phyloP scores from a whole-genome alignment of 2,329 filamentous ascomycete genomes.

The Diaporthe nobilis region DNA sequence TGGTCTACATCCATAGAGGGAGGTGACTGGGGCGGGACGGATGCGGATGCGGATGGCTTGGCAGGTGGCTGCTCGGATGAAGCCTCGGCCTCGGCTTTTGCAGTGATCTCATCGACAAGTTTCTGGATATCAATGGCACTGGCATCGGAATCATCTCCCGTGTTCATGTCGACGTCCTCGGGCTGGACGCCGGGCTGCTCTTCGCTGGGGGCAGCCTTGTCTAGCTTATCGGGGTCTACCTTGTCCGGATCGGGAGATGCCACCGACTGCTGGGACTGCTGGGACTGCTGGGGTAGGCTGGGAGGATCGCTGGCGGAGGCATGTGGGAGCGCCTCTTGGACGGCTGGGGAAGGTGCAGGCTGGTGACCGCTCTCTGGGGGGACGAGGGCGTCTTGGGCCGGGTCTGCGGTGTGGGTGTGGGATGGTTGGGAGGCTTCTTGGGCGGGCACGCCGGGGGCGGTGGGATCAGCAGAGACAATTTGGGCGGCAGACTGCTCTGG shows the following conservation, averaged over 20 bases:
- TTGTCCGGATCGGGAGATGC: slow-evolving; percentile 33
- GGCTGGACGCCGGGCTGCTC: slow-evolving; percentile 36
- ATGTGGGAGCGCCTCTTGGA: slow-evolving; percentile 37
- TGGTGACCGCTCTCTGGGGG: slow-evolving; percentile 32
- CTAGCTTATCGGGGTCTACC: slow-evolving; percentile 37
- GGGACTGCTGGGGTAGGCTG: slow-evolving; percentile 24
- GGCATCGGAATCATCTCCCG: slow-evolving; percentile 39
- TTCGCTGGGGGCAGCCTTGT: slow-evolving; percentile 20
- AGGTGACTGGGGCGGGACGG: slow-evolving; percentile 36
- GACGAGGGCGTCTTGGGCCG: slow-evolving; percentile 35
- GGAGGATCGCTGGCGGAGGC: slow-evolving; percentile 29
- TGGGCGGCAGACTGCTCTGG: slow-evolving; percentile 46
- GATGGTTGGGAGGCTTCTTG: slow-evolving; percentile 36
- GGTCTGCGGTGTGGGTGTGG: slow-evolving; percentile 30
- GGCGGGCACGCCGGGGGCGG: slow-evolving; percentile 41
- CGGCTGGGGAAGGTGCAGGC: slow-evolving; percentile 26
- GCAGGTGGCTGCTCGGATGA: slow-evolving; percentile 41
- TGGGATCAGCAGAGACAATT: slow-evolving; percentile 48
- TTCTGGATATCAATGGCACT: slow-evolving; percentile 53
- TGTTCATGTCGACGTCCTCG: slow-evolving; percentile 41
- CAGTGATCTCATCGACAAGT: slow-evolving; percentile 54
- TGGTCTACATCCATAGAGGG: slow-evolving; percentile 44
- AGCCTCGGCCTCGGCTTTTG: slow-evolving; percentile 46
- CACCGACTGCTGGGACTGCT: slow-evolving; percentile 20
- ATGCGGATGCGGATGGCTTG: slow-evolving; percentile 40